Evolutionary conservation across 441 rosid genomes (phyloP).

Genomic region (Adansonia gregorii): DNA sequence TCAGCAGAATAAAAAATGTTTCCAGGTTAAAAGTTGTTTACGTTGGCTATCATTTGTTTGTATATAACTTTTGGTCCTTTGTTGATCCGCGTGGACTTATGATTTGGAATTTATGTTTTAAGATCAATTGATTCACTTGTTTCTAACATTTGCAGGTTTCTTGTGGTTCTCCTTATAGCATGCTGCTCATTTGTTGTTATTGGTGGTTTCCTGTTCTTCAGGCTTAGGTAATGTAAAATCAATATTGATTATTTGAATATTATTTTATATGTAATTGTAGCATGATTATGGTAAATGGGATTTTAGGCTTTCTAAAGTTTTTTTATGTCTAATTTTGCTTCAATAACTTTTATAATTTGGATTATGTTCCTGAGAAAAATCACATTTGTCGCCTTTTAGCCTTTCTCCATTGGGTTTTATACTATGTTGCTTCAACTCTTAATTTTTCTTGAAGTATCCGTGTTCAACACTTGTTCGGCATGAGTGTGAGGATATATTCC

Average conservation of each 20-base stretch:
- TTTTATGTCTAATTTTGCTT: neutral
- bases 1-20: slow-evolving; percentile 3
- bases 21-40: neutral
- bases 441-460: too few species aligned
- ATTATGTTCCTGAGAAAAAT: slow-evolving; percentile 5
- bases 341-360: slow-evolving; percentile 12
- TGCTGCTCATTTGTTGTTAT: slow-evolving; percentile 84
- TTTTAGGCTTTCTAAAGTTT: slow-evolving; percentile 12
- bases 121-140: slow-evolving; percentile 26
- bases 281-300: neutral
- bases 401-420: neutral
- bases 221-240: slow-evolving; percentile 57
- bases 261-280: slow-evolving; percentile 8
- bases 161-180: slow-evolving; percentile 71
- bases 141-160: slow-evolving; percentile 58
- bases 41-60: neutral
- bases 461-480: too few species aligned
- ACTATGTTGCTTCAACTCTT: too few species aligned
- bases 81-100: slow-evolving; percentile 17
- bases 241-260: neutral
- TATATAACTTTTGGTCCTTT: slow-evolving; percentile 12
- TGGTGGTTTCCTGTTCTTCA: slow-evolving; percentile 83
- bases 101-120: slow-evolving; percentile 20
- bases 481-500: too few species aligned
- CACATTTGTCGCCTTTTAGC: neutral